Conservation (phyloP, 495 filamentous ascomycete species). For the Terfezia claveryi region DNA sequence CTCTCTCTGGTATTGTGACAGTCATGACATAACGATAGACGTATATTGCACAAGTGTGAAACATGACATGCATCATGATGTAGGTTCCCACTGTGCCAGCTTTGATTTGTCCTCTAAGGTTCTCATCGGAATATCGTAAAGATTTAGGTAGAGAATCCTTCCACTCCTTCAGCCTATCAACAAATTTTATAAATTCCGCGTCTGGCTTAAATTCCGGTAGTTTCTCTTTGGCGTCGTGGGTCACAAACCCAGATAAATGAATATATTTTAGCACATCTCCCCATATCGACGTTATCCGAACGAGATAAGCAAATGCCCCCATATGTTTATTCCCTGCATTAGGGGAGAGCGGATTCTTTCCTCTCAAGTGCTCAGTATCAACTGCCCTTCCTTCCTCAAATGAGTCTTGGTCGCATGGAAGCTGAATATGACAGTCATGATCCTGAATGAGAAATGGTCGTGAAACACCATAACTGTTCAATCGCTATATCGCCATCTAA, state of each 20-base stretch:
- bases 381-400: slow-evolving; percentile 15
- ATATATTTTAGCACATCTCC: slow-evolving; percentile 18
- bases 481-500: slow-evolving; percentile 6
- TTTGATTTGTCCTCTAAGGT: slow-evolving; percentile 17
- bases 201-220: slow-evolving; percentile 5
- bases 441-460: slow-evolving; percentile 19
- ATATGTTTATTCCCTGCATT: slow-evolving; percentile 9
- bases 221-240: slow-evolving; percentile 2
- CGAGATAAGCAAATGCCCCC: slow-evolving; percentile 19
- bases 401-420: slow-evolving; percentile 18
- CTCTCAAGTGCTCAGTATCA: slow-evolving; percentile 14
- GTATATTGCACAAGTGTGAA: slow-evolving; percentile 19
- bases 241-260: slow-evolving; percentile 13
- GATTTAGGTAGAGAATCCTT: slow-evolving; percentile 11
- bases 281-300: slow-evolving; percentile 17
- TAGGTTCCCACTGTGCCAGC: slow-evolving; percentile 18
- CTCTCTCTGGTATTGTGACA: slow-evolving; percentile 2
- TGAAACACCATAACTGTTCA: slow-evolving; percentile 19
- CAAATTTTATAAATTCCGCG: not conserved
- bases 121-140: slow-evolving; percentile 18
- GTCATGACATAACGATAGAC: slow-evolving; percentile 19
- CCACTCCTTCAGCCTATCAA: slow-evolving; percentile 5
- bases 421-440: slow-evolving; percentile 18
- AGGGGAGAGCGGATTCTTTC: slow-evolving; percentile 12
- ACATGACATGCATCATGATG: slow-evolving; percentile 21